Conservation (phyloP, 805 yeast species). For the Candida silvatica region DNA sequence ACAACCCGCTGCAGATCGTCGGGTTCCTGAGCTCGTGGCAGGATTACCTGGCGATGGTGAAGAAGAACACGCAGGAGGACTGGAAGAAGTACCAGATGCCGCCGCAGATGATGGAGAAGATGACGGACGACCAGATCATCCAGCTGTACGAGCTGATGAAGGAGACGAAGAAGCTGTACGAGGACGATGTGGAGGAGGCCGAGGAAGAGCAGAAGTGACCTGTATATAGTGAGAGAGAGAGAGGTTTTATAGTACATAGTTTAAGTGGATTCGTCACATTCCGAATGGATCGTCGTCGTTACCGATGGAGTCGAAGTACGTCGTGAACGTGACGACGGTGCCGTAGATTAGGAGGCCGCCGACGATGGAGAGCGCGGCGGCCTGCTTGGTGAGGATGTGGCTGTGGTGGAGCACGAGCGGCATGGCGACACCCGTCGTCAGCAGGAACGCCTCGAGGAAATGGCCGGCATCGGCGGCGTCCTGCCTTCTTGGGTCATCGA, state of each 20-base stretch:
- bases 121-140: constrained; percentile 85
- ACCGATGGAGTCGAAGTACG: constrained; percentile 54
- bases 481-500: constrained; percentile 33
- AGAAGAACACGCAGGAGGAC: constrained; percentile 36
- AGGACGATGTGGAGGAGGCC: constrained; percentile 4
- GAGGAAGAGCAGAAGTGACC: too few species aligned
- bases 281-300: constrained; percentile 29
- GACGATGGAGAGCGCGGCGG: constrained; percentile 64
- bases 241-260: too few species aligned
- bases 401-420: constrained; percentile 77
- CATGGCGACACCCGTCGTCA: constrained; percentile 64
- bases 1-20: constrained; percentile 87
- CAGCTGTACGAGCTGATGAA: constrained; percentile 78
- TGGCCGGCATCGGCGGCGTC: constrained; percentile 69
- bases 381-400: constrained; percentile 56
- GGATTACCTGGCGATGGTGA: constrained; percentile 54
- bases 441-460: constrained; percentile 68
- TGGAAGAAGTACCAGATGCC: constrained; percentile 63
- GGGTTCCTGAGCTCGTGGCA: constrained; percentile 96
- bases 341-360: constrained; percentile 85
- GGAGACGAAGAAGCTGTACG: constrained; percentile 37
- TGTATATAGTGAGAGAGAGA: neutral
- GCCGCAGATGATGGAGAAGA: constrained; percentile 58
- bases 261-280: constrained; percentile 1
- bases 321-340: constrained; percentile 74